phyloP scores from a whole-genome alignment of 1,139 yeast genomes.

The Taphrina wiesneri region DNA sequence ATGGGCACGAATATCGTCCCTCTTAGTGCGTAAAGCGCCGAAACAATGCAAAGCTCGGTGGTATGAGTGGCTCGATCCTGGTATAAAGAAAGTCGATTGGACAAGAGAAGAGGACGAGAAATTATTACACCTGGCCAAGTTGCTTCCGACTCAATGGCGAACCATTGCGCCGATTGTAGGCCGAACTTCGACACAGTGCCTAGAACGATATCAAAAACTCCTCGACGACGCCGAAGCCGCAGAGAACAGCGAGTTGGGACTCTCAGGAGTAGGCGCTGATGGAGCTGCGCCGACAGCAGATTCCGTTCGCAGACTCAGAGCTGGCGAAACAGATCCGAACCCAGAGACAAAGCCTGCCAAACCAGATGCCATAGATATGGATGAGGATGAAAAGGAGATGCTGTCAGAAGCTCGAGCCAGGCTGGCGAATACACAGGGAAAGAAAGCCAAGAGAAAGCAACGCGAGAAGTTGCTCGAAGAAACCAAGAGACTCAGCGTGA shows the following conservation, averaged over 20 bases:
- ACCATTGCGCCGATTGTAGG: constrained; percentile 79
- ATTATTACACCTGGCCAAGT: constrained; percentile 63
- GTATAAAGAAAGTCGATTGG: constrained; percentile 67
- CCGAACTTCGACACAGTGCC: constrained; percentile 82
- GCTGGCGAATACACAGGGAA: constrained; percentile 88
- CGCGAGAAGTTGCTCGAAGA: constrained; percentile 80
- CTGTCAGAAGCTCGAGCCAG: constrained; percentile 90
- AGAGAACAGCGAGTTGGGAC: constrained; percentile 49
- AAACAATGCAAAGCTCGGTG: constrained; percentile 92
- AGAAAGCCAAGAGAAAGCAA: constrained; percentile 87
- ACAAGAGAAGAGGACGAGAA: constrained; percentile 72
- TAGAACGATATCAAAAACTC: constrained; percentile 79
- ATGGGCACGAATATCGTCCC: constrained; percentile 90
- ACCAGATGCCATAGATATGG: constrained; percentile 77
- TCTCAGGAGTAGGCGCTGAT: constrained; percentile 56
- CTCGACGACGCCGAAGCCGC: constrained; percentile 57
- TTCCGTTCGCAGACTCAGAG: constrained; percentile 39
- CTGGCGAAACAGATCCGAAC: constrained; percentile 63
- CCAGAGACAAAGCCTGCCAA: constrained; percentile 83
- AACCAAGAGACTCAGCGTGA: constrained; percentile 67
- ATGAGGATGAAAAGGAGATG: constrained; percentile 91
- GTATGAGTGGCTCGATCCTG: constrained; percentile 85
- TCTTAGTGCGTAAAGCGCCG: constrained; percentile 81
- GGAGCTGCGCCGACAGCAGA: constrained; percentile 45
- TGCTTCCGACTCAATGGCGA: constrained; percentile 93